Percentiles rank a stretch among this genome's conserved stretches.
Conservation (phyloP, 1,284 basidiomycete species). For the Marasmius fiardii region DNA sequence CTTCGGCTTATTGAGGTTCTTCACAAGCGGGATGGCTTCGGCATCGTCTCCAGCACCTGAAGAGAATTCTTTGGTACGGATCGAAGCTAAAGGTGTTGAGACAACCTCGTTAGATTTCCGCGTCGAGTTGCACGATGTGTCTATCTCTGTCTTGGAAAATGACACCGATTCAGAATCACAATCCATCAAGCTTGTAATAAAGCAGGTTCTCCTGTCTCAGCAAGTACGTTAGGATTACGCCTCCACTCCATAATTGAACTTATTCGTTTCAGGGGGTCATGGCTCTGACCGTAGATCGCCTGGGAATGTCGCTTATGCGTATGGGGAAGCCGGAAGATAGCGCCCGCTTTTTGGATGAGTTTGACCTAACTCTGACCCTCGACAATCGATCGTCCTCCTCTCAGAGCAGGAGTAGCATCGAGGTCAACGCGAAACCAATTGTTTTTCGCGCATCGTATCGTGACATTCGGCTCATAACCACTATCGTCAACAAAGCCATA, state of each 20-base stretch:
- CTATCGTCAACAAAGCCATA: conserved; percentile 88
- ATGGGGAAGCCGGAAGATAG: conserved; percentile 88
- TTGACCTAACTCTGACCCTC: conserved; percentile 86
- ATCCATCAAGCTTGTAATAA: conserved; percentile 84
- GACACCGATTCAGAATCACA: conserved; percentile 81
- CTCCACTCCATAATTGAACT: conserved; percentile 3
- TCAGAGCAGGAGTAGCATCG: conserved; percentile 83
- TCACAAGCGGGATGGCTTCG: conserved; percentile 59
- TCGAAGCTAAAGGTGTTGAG: conserved; percentile 4
- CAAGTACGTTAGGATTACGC: conserved; percentile 51
- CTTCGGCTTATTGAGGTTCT: conserved; percentile 86
- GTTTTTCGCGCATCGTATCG: conserved; percentile 91
- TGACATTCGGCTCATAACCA: conserved; percentile 88
- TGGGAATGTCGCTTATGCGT: conserved; percentile 92
- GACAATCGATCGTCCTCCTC: conserved; percentile 77
- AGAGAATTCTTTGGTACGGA: conserved; percentile 4
- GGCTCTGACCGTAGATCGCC: conserved; percentile 76
- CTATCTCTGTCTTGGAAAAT: conserved; percentile 86
- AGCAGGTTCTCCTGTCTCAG: conserved; percentile 88
- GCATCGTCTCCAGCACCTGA: conserved; percentile 19
- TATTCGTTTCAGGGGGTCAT: conserved; percentile 61
- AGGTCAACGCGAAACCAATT: conserved; percentile 80
- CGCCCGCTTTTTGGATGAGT: conserved; percentile 91
- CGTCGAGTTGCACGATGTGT: conserved; percentile 90
- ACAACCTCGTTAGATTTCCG: conserved; percentile 57